A percentile compares a stretch with the other conserved stretches of the same genome.
Evolutionary conservation across 2,329 filamentous ascomycete species (phyloP).

Genomic region (Talaromyces sp.): DNA sequence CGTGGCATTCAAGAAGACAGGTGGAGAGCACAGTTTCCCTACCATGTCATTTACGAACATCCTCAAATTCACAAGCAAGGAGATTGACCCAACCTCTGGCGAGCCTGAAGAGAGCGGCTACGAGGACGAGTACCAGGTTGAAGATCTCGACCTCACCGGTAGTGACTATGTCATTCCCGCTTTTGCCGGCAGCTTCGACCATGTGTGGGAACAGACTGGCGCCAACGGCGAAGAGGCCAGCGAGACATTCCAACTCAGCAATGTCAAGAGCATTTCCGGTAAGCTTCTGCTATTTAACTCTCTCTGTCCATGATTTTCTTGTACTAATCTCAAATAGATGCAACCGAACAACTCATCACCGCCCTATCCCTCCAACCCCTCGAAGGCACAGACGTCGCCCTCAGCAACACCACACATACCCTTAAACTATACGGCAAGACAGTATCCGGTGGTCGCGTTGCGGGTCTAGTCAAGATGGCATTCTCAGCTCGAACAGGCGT

Average conservation of each 20-base stretch:
- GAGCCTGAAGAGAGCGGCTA: conserved; percentile 91
- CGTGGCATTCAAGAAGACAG: conserved; percentile 84
- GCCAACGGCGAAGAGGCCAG: conserved; percentile 84
- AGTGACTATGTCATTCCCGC: conserved; percentile 92
- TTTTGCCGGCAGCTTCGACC: conserved; percentile 91
- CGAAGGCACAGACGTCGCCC: conserved; percentile 86
- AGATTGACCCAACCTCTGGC: conserved; percentile 90
- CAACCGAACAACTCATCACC: conserved; percentile 84
- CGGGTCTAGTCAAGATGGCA: conserved; percentile 85
- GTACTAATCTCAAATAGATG: conserved; percentile 56
- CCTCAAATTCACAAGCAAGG: conserved; percentile 96
- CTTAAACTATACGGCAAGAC: conserved; percentile 97
- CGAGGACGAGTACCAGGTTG: conserved; percentile 96
- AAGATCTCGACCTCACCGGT: conserved; percentile 84
- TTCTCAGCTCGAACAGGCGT: conserved; percentile 89
- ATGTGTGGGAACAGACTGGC: conserved; percentile 90
- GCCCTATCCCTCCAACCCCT: conserved; percentile 86
- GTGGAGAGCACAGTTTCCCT: conserved; percentile 72
- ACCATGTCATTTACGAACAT: conserved; percentile 82
- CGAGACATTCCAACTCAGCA: conserved; percentile 83
- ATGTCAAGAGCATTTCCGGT: conserved; percentile 90
- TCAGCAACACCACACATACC: conserved; percentile 86
- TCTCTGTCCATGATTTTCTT: neutral
- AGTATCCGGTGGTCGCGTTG: conserved; percentile 82
- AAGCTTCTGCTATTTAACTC: conserved; percentile 36